Evolutionary conservation across 1,139 yeast species (phyloP).

Genomic region (Diutina rugosa): DNA sequence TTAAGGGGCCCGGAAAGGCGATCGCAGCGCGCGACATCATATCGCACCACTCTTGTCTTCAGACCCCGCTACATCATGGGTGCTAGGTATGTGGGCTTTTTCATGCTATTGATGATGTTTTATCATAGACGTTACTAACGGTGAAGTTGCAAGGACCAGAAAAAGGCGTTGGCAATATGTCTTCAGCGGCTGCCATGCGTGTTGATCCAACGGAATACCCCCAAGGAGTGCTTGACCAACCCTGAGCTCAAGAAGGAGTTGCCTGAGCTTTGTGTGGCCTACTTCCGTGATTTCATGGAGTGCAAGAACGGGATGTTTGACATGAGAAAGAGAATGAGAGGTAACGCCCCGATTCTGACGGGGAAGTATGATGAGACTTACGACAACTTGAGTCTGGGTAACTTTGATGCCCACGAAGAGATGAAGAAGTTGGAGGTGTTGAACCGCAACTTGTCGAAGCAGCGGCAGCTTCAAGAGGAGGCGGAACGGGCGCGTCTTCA

Average conservation of each 20-base stretch:
- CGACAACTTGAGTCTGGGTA: conserved; percentile 64
- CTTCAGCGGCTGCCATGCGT: conserved; percentile 95
- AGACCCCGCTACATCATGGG: conserved; percentile 5
- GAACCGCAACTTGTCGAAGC: conserved; percentile 31
- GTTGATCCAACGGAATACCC: conserved; percentile 76
- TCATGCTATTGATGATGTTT: too few species aligned
- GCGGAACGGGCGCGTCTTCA: conserved; percentile 3
- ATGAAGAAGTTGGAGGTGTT: conserved; percentile 51
- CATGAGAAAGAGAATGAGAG: conserved; percentile 84
- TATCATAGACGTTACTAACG: conserved; percentile 5
- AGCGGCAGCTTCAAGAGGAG: conserved; percentile 13
- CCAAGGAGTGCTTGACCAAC: conserved; percentile 74
- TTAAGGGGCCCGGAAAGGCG: neutral
- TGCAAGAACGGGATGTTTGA: conserved; percentile 80
- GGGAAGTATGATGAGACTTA: conserved; percentile 86
- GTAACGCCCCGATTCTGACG: conserved; percentile 86
- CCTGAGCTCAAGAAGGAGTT: conserved; percentile 65
- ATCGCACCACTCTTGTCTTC: neutral
- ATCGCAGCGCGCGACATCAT: neutral
- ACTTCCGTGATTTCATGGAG: conserved; percentile 74
- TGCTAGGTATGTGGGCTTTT: conserved; percentile 7
- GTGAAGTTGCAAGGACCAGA: conserved; percentile 78
- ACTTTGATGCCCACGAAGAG: conserved; percentile 74
- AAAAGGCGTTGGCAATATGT: conserved; percentile 88
- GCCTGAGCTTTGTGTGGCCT: conserved; percentile 83